A percentile compares a stretch with the other conserved stretches of the same genome.
These are phyloP conservation scores for Pinus tabuliformis DNA, from an alignment of 75 land plant genomes.

Conservation along the genomic window DNA sequence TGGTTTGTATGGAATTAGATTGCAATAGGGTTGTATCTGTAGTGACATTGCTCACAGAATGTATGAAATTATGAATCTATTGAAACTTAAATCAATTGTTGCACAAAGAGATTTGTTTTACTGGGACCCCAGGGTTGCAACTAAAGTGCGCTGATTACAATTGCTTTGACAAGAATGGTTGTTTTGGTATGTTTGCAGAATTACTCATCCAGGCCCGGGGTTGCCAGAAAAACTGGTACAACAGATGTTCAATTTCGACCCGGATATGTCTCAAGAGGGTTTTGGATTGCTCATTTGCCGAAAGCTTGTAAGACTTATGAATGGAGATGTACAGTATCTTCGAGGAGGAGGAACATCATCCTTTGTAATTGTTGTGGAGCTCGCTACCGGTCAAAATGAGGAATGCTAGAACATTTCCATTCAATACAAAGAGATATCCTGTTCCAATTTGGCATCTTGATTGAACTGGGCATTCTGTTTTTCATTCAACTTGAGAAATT, in stretches of 20 bases:
- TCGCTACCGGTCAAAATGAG: constrained; percentile 55
- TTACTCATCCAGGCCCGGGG: constrained; percentile 69
- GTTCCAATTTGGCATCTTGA: background rate
- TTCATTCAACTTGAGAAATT: background rate
- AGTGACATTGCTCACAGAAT: background rate
- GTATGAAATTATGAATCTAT: constrained; percentile 1
- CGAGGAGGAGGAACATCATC: constrained; percentile 59
- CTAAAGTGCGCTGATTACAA: background rate
- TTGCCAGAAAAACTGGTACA: constrained; percentile 77
- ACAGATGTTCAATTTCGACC: constrained; percentile 70
- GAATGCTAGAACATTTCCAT: constrained; percentile 6
- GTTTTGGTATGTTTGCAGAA: constrained; percentile 37
- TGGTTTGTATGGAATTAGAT: background rate
- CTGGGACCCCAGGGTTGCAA: background rate
- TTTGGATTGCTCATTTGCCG: constrained; percentile 72
- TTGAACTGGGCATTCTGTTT: background rate
- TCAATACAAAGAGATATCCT: background rate
- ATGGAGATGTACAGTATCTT: constrained; percentile 80
- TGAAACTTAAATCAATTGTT: background rate
- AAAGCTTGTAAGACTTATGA: constrained; percentile 90
- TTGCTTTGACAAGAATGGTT: background rate
- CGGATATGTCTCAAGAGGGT: constrained; percentile 72
- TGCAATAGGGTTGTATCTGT: background rate
- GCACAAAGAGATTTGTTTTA: background rate
- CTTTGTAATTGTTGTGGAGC: constrained; percentile 71